A percentile compares a stretch with the other conserved stretches of the same genome.
phyloP scores from a whole-genome alignment of 306 rosid species.

The Dryas drummondii region DNA sequence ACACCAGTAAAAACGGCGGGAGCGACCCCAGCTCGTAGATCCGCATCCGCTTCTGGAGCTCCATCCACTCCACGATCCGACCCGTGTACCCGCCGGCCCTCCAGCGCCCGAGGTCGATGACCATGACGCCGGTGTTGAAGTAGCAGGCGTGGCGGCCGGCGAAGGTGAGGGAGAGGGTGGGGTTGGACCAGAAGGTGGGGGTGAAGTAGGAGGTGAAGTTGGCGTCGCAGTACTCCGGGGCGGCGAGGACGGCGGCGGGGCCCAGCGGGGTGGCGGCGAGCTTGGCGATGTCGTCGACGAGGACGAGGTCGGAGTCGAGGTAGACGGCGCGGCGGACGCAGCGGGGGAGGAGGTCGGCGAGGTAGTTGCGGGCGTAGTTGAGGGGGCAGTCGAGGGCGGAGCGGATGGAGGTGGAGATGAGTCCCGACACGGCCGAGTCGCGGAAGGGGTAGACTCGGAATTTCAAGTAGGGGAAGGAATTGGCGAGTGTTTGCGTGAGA shows the following conservation, averaged over 20 bases:
- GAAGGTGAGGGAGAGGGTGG: constrained; percentile 65
- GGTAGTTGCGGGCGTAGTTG: constrained; percentile 93
- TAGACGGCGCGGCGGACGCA: constrained; percentile 62
- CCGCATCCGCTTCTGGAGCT: constrained; percentile 92
- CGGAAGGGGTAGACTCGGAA: constrained; percentile 78
- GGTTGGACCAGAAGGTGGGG: constrained; percentile 84
- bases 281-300: constrained; percentile 84
- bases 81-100: constrained; percentile 72
- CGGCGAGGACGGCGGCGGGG: constrained; percentile 61
- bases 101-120: constrained; percentile 77
- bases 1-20: constrained; percentile 85
- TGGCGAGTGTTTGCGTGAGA: constrained; percentile 34
- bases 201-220: constrained; percentile 81
- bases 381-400: constrained; percentile 87
- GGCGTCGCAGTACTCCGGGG: constrained; percentile 95
- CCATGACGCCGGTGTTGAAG: constrained; percentile 98
- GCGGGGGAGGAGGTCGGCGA: constrained; percentile 59
- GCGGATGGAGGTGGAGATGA: constrained; percentile 87
- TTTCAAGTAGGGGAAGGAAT: constrained; percentile 71
- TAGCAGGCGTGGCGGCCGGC: constrained; percentile 72
- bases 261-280: constrained; percentile 61
- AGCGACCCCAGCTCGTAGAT: constrained; percentile 89
- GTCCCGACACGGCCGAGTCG: constrained; percentile 56
- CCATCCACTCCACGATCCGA: constrained; percentile 93
- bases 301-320: constrained; percentile 87